Conservation (phyloP, 164 flowering plant genomes). For the Aristolochia fimbriata region DNA sequence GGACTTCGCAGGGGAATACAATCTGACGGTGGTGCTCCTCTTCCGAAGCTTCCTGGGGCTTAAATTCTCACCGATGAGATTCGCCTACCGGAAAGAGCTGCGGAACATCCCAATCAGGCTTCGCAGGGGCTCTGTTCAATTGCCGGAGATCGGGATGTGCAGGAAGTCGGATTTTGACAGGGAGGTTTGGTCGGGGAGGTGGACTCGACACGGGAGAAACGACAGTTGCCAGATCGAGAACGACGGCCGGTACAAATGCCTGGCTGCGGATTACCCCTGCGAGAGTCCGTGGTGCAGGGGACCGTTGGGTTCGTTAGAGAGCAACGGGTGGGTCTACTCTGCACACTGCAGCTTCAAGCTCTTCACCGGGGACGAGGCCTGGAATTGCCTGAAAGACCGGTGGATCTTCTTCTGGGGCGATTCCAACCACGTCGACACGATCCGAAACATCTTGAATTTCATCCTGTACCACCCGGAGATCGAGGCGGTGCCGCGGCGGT, state of each 20-base stretch:
- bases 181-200: slow-evolving; percentile 71
- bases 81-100: slow-evolving; percentile 39
- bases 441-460: slow-evolving; percentile 79
- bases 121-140: slow-evolving; percentile 4
- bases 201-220: slow-evolving; percentile 75
- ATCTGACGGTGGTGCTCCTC: slow-evolving; percentile 55
- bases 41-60: slow-evolving; percentile 72
- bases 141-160: slow-evolving; percentile 42
- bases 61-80: slow-evolving; percentile 46
- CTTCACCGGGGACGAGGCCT: slow-evolving; percentile 48
- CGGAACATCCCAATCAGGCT: slow-evolving; percentile 37
- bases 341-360: slow-evolving; percentile 71
- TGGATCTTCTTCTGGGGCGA: slow-evolving; percentile 99
- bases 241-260: slow-evolving; percentile 76
- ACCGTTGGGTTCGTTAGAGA: slow-evolving; percentile 62
- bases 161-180: slow-evolving; percentile 39
- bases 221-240: slow-evolving; percentile 49
- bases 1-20: slow-evolving; percentile 58
- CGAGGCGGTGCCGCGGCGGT: slow-evolving; percentile 48
- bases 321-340: slow-evolving; percentile 97
- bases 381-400: slow-evolving; percentile 66
- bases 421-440: slow-evolving; percentile 90
- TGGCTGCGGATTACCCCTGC: slow-evolving; percentile 38
- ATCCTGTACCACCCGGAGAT: slow-evolving; percentile 43
- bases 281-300: slow-evolving; percentile 76